Conservation (phyloP, 305 asterid species). For the Solanum hybrid region DNA sequence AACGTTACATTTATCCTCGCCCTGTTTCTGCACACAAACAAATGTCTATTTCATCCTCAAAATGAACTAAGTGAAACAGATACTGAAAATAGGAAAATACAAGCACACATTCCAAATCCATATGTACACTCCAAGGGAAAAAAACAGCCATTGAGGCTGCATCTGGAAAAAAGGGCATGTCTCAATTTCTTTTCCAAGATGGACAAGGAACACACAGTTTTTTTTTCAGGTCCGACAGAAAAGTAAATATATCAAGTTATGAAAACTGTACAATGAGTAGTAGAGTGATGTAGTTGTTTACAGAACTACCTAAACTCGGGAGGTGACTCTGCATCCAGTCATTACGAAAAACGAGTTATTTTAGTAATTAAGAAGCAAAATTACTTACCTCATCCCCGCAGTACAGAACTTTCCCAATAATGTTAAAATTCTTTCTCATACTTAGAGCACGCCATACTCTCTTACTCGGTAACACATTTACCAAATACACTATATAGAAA, state of each 20-base stretch:
- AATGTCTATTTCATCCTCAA: not conserved
- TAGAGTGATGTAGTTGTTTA: not conserved
- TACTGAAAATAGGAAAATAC: not conserved
- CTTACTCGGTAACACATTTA: slow-evolving; percentile 25
- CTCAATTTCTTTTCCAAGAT: not conserved
- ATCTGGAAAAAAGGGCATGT: not conserved
- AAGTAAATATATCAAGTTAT: not conserved
- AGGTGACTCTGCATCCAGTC: not conserved
- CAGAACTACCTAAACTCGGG: not conserved
- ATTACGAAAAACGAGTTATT: not conserved
- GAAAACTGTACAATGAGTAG: not conserved
- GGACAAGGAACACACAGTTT: not conserved
- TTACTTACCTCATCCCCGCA: slow-evolving; percentile 27
- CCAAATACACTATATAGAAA: slow-evolving; percentile 32
- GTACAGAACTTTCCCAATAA: slow-evolving; percentile 29
- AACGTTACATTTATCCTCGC: slow-evolving; percentile 14
- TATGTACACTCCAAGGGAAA: not conserved
- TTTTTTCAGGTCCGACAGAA: not conserved
- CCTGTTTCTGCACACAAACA: slow-evolving; percentile 17
- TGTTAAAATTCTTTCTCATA: slow-evolving; percentile 27
- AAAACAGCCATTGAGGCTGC: not conserved
- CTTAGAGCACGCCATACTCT: slow-evolving; percentile 43
- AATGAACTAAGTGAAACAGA: not conserved
- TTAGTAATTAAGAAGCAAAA: not conserved
- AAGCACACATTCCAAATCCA: not conserved